Conservation (phyloP, 306 rosid species). For the Dicorynia guianensis region DNA sequence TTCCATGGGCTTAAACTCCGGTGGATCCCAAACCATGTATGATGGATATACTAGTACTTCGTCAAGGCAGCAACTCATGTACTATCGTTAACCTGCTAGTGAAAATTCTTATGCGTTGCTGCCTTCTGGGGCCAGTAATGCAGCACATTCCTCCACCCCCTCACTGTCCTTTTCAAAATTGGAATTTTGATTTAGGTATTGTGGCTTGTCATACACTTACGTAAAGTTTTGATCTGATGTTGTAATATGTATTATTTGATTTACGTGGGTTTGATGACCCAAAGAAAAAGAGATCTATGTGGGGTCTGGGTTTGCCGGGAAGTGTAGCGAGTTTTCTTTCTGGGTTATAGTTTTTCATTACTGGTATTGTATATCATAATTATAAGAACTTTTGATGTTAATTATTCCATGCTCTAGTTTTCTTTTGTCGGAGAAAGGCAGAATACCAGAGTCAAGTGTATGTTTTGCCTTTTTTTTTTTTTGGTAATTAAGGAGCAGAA, state of each 20-base stretch:
- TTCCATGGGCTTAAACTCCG: conserved; percentile 66
- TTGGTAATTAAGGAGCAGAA: too few relatives aligned
- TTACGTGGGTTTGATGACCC: conserved; percentile 41
- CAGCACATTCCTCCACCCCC: conserved; percentile 43
- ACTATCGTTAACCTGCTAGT: conserved; percentile 56
- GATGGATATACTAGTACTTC: conserved; percentile 73
- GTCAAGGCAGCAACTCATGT: conserved; percentile 77
- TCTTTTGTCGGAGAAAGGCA: conserved; percentile 9
- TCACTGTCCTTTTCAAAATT: conserved; percentile 32
- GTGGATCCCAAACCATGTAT: conserved; percentile 71
- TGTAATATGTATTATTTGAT: conserved; percentile 54
- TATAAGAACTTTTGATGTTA: conserved; percentile 40
- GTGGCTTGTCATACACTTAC: conserved; percentile 48
- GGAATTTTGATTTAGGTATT: conserved; percentile 45
- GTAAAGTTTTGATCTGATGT: conserved; percentile 44
- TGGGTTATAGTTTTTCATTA: conserved; percentile 43
- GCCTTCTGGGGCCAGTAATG: conserved; percentile 38
- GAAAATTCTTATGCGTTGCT: conserved; percentile 37
- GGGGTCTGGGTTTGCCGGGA: conserved; percentile 41
- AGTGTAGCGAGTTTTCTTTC: conserved; percentile 42
- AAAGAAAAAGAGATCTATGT: conserved; percentile 19
- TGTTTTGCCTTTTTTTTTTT: background rate
- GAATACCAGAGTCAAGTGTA: background rate
- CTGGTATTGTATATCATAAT: conserved; percentile 47
- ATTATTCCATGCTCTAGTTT: conserved; percentile 29